A percentile compares a stretch with the other conserved stretches of the same genome.
Conservation (phyloP, 257 asterid genomes). For the Nicotiana knightiana region DNA sequence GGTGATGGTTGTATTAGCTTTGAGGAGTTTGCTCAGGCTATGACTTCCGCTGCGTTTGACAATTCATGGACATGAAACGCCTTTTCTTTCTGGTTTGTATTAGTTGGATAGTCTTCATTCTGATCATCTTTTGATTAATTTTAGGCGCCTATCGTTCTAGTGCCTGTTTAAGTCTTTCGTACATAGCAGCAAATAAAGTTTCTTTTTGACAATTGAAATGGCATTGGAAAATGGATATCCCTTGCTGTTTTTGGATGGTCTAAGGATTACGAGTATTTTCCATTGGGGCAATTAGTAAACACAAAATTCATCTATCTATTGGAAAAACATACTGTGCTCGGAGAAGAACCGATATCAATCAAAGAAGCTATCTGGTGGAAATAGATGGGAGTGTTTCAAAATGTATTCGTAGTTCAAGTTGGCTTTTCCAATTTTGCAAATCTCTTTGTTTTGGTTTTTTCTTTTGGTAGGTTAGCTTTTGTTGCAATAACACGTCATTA, state of each 20-base stretch:
- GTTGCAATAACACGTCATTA: not conserved
- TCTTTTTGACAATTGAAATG: not conserved
- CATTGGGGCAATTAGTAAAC: not conserved
- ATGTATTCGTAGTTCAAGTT: not conserved
- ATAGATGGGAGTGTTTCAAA: not conserved
- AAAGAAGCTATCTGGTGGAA: not conserved
- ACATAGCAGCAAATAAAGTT: not conserved
- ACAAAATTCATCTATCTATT: too few relatives aligned
- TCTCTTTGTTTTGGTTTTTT: not conserved
- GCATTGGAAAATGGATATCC: not conserved
- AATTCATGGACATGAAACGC: slow-evolving; percentile 52
- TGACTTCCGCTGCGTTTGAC: slow-evolving; percentile 67
- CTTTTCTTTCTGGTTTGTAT: not conserved
- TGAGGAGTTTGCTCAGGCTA: slow-evolving; percentile 67
- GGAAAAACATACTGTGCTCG: not conserved
- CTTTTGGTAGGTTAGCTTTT: not conserved
- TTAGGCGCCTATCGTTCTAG: not conserved
- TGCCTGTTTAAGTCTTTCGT: not conserved
- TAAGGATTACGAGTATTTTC: not conserved
- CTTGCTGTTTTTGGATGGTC: not conserved
- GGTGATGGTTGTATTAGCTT: slow-evolving; percentile 69
- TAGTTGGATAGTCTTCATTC: not conserved
- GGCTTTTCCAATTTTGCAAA: not conserved
- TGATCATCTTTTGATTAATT: not conserved
- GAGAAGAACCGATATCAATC: not conserved